Percentiles rank a stretch among this genome's conserved stretches.
These are phyloP conservation scores for Hippophae rhamnoides DNA, from an alignment of 306 rosid genomes.

Conservation along the genomic window DNA sequence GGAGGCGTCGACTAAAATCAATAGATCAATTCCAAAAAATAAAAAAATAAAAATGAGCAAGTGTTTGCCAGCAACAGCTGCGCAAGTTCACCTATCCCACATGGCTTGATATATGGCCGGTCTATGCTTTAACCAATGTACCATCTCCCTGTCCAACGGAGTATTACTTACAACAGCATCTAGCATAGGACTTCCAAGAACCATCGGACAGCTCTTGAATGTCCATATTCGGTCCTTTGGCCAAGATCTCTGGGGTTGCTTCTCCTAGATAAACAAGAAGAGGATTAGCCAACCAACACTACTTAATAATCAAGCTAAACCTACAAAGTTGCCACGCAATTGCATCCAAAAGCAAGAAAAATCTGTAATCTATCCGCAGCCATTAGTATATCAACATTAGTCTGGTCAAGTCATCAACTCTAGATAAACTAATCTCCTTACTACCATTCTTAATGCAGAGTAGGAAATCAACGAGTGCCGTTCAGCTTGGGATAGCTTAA, in stretches of 20 bases:
- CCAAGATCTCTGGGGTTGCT: conserved; percentile 88
- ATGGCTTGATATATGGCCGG: conserved; percentile 59
- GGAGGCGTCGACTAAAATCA: conserved; percentile 23
- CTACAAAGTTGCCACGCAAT: not conserved
- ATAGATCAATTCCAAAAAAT: conserved; percentile 25
- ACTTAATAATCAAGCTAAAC: not conserved
- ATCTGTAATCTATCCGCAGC: too few species aligned
- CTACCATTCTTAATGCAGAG: too few species aligned
- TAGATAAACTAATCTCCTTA: too few species aligned
- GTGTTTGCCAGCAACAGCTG: conserved; percentile 23
- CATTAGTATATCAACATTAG: too few species aligned
- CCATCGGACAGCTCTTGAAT: conserved; percentile 52
- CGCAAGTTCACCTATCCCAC: conserved; percentile 60
- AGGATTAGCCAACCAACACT: conserved; percentile 6
- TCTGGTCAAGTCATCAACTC: too few species aligned
- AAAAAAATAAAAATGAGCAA: conserved; percentile 39
- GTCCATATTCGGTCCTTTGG: conserved; percentile 93
- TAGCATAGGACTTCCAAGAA: conserved; percentile 89
- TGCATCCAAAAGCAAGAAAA: not conserved
- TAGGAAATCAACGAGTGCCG: too few species aligned
- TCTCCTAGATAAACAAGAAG: conserved; percentile 48
- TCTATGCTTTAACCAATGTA: conserved; percentile 90
- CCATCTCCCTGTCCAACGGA: conserved; percentile 72
- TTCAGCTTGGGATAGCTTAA: too few species aligned
- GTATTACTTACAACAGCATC: conserved; percentile 55